Percentiles rank a stretch among this genome's conserved stretches.
Conservation (phyloP, 2,329 filamentous ascomycete genomes). For the Colletotrichum theobromicola region DNA sequence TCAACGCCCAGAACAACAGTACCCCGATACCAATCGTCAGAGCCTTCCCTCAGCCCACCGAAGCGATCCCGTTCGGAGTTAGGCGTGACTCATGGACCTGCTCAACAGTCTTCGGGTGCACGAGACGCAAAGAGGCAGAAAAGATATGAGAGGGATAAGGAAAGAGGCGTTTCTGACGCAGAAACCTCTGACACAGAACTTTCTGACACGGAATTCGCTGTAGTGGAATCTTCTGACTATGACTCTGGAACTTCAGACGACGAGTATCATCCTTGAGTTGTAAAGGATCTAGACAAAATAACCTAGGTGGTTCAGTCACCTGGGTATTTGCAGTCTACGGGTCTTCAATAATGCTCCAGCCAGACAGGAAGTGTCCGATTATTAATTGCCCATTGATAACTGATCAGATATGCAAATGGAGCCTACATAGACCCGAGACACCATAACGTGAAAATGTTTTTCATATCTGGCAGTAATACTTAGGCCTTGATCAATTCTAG, state of each 20-base stretch:
- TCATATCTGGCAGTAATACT: not conserved
- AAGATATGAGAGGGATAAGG: not conserved
- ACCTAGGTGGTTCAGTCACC: not conserved
- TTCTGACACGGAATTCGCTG: not conserved
- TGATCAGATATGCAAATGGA: rapidly evolving
- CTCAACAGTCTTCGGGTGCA: not conserved
- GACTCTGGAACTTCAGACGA: not conserved
- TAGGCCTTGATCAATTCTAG: no score
- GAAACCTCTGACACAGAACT: not conserved
- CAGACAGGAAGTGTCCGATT: rapidly evolving
- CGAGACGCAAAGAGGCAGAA: not conserved
- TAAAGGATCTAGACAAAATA: rapidly evolving
- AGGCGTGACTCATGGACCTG: not conserved
- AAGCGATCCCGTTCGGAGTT: not conserved
- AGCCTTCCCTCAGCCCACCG: not conserved
- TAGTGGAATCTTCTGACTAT: no score
- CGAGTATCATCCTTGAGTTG: rapidly evolving
- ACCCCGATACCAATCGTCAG: not conserved
- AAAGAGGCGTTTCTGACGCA: not conserved
- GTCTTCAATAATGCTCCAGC: rapidly evolving
- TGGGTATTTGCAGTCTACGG: rapidly evolving
- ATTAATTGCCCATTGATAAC: rapidly evolving
- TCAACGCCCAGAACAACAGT: not conserved
- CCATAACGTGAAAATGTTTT: not conserved
- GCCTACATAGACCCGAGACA: not conserved